These are phyloP conservation scores for Suillus variegatus DNA, from an alignment of 768 basidiomycete species.

Conservation along the genomic window DNA sequence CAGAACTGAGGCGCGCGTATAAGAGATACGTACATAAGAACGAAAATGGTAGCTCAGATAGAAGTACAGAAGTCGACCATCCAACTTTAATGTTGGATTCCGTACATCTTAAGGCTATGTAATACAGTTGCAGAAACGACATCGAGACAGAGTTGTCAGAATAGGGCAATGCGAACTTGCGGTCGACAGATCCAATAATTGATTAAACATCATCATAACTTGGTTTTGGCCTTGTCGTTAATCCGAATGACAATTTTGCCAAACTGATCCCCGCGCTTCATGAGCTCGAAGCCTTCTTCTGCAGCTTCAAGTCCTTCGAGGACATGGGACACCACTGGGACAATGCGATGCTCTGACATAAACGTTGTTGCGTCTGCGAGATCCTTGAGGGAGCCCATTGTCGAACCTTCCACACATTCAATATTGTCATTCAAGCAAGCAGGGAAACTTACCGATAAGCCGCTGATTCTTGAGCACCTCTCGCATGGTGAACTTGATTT, in stretches of 20 bases:
- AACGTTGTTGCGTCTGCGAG: slow-evolving; percentile 72
- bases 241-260: slow-evolving; percentile 74
- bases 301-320: slow-evolving; percentile 65
- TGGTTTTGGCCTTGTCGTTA: slow-evolving; percentile 18
- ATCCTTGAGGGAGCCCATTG: slow-evolving; percentile 82
- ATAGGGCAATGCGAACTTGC: neutral
- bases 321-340: slow-evolving; percentile 70
- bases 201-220: neutral
- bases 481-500: slow-evolving; percentile 72
- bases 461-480: slow-evolving; percentile 75
- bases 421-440: neutral
- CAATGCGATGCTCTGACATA: slow-evolving; percentile 62
- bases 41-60: neutral
- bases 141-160: neutral
- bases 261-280: slow-evolving; percentile 68
- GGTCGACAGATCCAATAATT: neutral
- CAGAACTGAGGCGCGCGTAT: neutral
- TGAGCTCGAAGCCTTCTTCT: slow-evolving; percentile 69
- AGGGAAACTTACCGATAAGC: slow-evolving; percentile 57
- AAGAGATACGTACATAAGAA: neutral
- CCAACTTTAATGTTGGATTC: neutral
- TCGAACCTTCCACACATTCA: slow-evolving; percentile 45
- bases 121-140: neutral
- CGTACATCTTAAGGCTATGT: neutral
- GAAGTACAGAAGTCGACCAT: neutral